Base-by-base conservation (phyloP, 2,329 filamentous ascomycete genomes). In the Trichoderma oligosporum region DNA sequence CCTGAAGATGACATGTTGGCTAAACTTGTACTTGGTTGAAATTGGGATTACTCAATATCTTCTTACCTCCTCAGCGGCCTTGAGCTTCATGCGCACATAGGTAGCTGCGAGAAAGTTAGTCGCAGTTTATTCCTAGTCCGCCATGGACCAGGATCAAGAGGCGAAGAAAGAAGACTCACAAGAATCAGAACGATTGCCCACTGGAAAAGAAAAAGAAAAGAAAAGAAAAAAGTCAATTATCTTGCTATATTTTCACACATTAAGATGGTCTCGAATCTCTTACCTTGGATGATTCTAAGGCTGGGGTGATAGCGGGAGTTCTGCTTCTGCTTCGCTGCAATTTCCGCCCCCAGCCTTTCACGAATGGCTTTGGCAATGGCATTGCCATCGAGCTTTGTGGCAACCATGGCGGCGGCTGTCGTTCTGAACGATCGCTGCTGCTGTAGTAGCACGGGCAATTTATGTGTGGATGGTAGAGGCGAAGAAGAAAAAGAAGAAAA, bases 81-180 rank as follows among this genome's bases (percentile, higher is more conserved):
- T 99, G 69, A 97, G 78, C 80, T 99, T 99, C 94, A 99, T 99
- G 76, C 92, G 92, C 75, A 99, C 93, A 88, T 99, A 99, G 52
- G 93, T 97, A 69, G 87, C 89, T 93, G 68, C 62, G n/a, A 57
- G 58, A 62, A 66, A 65, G 73, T 68, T 71, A 59, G 53, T 22
- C 29, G 56, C 47, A 16, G 44, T 24, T 51, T 27, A 12, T 47
- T 41, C 14, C 27, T 35, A 14, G 35, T 31, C 51, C 52, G 51
- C 44, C 14, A 56, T 35, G 53, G 35, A 31, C n/a, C 18, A 18
- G 24, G 36, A 41, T 39, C 38, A 47, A 27, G 24, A 41, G 16
- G 20, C 20, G 41, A 25, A 41, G 39, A 20, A 41, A 33, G 45
- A 16, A 46, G 47, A 52, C 72, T 51, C 62, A 95, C 89, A 88